Percentiles rank a stretch among this genome's conserved stretches.
phyloP scores from a whole-genome alignment of 2,329 filamentous ascomycete species.

The Calonectria pseudoturangicola region DNA sequence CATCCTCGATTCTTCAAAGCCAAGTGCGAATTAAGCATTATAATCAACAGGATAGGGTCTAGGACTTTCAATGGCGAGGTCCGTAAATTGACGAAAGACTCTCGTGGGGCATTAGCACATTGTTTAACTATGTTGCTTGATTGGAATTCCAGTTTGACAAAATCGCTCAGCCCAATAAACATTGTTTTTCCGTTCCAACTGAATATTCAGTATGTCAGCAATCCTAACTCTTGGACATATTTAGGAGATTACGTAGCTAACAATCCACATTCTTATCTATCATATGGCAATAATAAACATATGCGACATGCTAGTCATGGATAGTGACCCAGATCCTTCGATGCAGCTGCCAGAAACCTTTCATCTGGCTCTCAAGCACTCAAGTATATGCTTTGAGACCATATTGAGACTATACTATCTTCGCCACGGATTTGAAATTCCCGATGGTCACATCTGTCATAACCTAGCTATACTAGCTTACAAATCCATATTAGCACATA shows the following conservation, averaged over 20 bases:
- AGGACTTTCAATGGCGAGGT: not conserved
- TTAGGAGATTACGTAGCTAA: no score
- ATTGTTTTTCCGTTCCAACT: not conserved
- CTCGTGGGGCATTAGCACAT: not conserved
- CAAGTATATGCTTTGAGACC: conserved; percentile 8
- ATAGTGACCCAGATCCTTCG: not conserved
- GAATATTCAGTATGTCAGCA: not conserved
- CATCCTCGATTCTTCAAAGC: not conserved
- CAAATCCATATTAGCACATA: not conserved
- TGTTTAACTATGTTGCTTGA: not conserved
- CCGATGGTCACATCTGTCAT: not conserved
- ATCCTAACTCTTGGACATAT: no score
- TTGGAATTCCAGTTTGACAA: not conserved
- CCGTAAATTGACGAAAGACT: no score
- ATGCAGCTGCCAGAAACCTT: not conserved
- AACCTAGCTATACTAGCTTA: not conserved
- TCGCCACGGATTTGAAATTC: not conserved
- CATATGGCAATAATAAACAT: not conserved
- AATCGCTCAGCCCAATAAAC: not conserved
- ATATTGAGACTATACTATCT: conserved; percentile 11
- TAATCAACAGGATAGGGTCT: not conserved
- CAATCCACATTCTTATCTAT: not conserved
- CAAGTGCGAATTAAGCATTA: conserved; percentile 1
- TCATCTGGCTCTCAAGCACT: not conserved
- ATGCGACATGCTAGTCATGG: not conserved